Base-by-base conservation (phyloP, 2,329 filamentous ascomycete species). In the Atkinsonella texensis region DNA sequence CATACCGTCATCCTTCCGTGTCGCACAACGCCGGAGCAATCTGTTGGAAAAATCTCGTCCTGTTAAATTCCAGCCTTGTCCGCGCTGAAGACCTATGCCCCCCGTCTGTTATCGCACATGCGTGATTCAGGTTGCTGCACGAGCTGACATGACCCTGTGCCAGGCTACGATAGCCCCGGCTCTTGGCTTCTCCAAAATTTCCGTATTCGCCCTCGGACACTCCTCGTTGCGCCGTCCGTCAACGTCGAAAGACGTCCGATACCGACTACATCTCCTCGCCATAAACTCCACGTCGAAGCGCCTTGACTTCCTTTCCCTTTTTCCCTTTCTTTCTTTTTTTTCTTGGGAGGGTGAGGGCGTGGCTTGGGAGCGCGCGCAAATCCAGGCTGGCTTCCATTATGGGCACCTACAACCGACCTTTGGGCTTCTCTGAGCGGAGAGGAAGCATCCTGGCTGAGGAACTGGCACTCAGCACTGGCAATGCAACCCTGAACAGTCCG, bases 361-460 rank as follows among this genome's bases (percentile, higher is more conserved):
- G 5, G 28, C 28, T 6, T 28, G 4, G 28, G 28, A 28, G 28
- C 28, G 28, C 28, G 28, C 28, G 28, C 28, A 8, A 28, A 6
- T 28, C 28, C 28, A 28, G 28, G 4, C 28, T 28, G 28, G 28
- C 28, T 28, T 28, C 42, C 46, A 47, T 50, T 61, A 68, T 68
- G 66, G 66, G 63, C 56, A 62, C 63, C 58, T 67, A 65, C 53
- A 64, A 65, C 50, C 71, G 72, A 60, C 74, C 79, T 38, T 68
- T 79, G 57, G 80, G 80, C 65, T 77, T 84, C 59, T 81, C 80
- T 9, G 79, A 80, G 61, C 70, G 80, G 60, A 73, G 80, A 65
- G 78, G 78, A 54, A 83, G 78, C 59, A 67, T 74, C 53, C 71
- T 79, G 49, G 71, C 67, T 62, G 80, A 83, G 53, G 80, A 82